Percentiles rank a stretch among this genome's conserved stretches.
phyloP scores from a whole-genome alignment of 208 protist species.

The Leishmania amazonensis region DNA sequence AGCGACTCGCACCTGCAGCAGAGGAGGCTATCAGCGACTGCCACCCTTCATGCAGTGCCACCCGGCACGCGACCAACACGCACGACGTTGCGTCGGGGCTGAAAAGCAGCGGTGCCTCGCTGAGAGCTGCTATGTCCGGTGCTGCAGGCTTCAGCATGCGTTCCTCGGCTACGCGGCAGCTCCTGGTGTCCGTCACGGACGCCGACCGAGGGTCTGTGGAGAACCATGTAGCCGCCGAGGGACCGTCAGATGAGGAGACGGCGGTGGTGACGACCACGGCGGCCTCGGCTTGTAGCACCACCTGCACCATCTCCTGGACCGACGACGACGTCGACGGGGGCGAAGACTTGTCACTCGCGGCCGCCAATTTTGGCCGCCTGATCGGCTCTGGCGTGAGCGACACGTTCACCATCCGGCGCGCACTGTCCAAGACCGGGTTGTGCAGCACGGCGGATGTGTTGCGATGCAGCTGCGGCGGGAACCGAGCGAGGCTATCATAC shows the following conservation, averaged over 20 bases:
- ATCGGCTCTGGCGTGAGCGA: slow-evolving; percentile 3
- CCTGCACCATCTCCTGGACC: slow-evolving; percentile 27
- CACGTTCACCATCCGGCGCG: slow-evolving; percentile 18
- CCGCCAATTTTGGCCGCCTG: not conserved
- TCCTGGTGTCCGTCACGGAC: not conserved
- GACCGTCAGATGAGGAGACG: not conserved
- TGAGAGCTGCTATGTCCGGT: not conserved
- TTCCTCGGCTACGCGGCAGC: not conserved
- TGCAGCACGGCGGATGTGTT: not conserved
- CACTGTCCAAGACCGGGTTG: slow-evolving; percentile 3
- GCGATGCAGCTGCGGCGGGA: slow-evolving; percentile 9
- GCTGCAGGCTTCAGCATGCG: not conserved
- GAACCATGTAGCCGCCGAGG: not conserved
- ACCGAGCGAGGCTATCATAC: slow-evolving; percentile 15
- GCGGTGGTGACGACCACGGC: slow-evolving; percentile 14
- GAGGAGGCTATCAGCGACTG: not conserved
- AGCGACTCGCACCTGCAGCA: not conserved
- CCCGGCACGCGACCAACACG: slow-evolving; percentile 56
- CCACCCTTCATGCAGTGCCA: slow-evolving; percentile 35
- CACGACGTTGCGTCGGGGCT: slow-evolving; percentile 66
- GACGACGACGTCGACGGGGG: not conserved
- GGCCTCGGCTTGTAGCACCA: slow-evolving; percentile 22
- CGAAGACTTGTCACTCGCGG: not conserved
- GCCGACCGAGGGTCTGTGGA: not conserved
- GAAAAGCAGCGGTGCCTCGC: slow-evolving; percentile 35